Conservation (phyloP, 2,329 filamentous ascomycete species). For the Neoarthrinium moseri region DNA sequence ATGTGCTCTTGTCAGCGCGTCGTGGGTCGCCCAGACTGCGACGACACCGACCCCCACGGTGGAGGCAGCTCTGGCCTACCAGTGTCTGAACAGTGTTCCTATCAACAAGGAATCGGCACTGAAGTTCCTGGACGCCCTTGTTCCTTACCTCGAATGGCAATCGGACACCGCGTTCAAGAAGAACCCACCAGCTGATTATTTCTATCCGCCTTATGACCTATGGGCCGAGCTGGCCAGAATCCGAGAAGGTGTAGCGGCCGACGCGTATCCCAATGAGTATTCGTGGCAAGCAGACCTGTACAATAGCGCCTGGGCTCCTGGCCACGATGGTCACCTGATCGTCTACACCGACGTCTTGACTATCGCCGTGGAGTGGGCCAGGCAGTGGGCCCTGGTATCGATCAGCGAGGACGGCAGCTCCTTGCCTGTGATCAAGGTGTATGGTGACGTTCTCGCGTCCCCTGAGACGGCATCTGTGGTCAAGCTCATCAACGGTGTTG, state of each 20-base stretch:
- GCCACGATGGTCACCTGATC: conserved; percentile 41
- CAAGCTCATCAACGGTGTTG: conserved; percentile 27
- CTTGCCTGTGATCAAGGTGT: conserved; percentile 28
- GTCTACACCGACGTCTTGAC: conserved; percentile 39
- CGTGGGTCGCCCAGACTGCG: conserved; percentile 25
- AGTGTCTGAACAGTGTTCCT: conserved; percentile 40
- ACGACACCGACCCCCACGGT: conserved; percentile 30
- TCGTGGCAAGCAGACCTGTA: conserved; percentile 40
- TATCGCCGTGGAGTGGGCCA: conserved; percentile 33
- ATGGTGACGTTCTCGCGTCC: conserved; percentile 30
- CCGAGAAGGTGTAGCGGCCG: conserved; percentile 27
- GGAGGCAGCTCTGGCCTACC: conserved; percentile 35
- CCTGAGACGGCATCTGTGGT: conserved; percentile 27
- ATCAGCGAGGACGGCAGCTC: conserved; percentile 27
- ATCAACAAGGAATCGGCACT: conserved; percentile 36
- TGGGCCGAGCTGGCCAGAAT: conserved; percentile 32
- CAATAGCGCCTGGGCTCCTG: conserved; percentile 33
- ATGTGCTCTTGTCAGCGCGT: conserved; percentile 27
- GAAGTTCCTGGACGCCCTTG: conserved; percentile 35
- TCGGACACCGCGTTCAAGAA: conserved; percentile 36
- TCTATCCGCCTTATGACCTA: conserved; percentile 36
- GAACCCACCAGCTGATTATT: conserved; percentile 35
- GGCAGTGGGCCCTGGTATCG: conserved; percentile 26
- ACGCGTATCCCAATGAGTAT: conserved; percentile 37
- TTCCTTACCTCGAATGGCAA: conserved; percentile 41